Evolutionary conservation across 768 basidiomycete genomes (phyloP), one percentile per base, ranked within the genome.

Genomic region (Suillus decipiens): DNA sequence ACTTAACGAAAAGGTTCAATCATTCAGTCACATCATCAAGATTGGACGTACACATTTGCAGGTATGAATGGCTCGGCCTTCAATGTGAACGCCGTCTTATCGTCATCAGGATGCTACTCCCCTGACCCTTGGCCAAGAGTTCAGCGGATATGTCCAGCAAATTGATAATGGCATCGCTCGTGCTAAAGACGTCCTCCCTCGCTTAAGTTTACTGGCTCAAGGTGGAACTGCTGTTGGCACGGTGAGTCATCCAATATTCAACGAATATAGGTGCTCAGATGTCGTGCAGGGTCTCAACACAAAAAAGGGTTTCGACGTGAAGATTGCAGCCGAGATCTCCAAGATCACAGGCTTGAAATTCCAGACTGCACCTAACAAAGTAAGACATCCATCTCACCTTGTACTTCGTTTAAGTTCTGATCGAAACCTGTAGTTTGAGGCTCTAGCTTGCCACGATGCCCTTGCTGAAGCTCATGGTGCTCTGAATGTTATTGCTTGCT

Each of bases 211-310:
- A 70, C 85, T 99, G 62, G 97, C 97, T 45, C 97, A 99, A 76
- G 97, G 97, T 69, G 97, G 97, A 57, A 99, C 97, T 43, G 97
- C 97, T 53, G 97, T 99, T 59, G 97, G 97, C 66, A 99, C 97
- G 61, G 95, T 95, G 69, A 76, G 90, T 63, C 24, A 2, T 41
- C 31, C n/a, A 14, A 11, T 8, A 48, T 59, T 43, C n/a, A 24
- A 19, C 53, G 11, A 34, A 36, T 53, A 50, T 34, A 57, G 6
- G 22, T 58, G 48, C 48, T 67, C 61, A 64, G 37, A 62, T 54
- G 36, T 65, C 60, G 60, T 63, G 37, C 69, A 96, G 95, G 97
- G 97, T 59, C 78, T 99, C 66, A 99, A 99, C 82, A 99, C 97
- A 62, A 94, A 86, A 77, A 92, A 86, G 76, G 96, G 96, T 39